Evolutionary conservation across 306 rosid species (phyloP), one percentile per base, ranked within the genome.

Genomic region (Mucuna pruriens): DNA sequence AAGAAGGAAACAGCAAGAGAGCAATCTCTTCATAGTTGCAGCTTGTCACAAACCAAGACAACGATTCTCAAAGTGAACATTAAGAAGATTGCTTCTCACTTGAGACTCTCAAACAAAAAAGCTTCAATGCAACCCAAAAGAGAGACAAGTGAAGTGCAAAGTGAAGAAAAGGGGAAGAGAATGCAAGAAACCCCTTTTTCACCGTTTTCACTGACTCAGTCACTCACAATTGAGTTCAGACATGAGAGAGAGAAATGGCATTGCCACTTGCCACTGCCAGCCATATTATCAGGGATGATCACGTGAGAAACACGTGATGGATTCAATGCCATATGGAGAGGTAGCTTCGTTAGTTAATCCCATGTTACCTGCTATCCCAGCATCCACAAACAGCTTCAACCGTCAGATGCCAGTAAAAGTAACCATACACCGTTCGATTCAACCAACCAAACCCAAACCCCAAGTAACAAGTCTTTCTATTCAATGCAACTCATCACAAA

Each of bases 21-120:
- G 80, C 65, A 60, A 39, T 52, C 49, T 49, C 58, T 79, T 84
- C 93, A 90, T 90, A 34, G 31, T 83, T 74, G 80, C 74, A 85
- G 52, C 85, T 73, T 71, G 71, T 71, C 10, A 58, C 42, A 62
- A 29, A 34, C 39, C 20, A 44, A 68, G 25, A 17, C 79, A 66
- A 22, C 17, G 65, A 82, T 80, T 55, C 57, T 48, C 63, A 77
- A 54, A 80, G 33, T 60, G 42, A 51, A 77, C 72, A 74, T 44
- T 48, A 22, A 80, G 57, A 71, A 73, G 13, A 66, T 62, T 44
- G 67, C 22, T 29, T 44, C 31, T 22, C 29, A 39, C 48, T 73
- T 72, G 22, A 78, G 23, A 66, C 25, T 51, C 76, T 69, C 67
- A 78, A 33, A 78, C 55, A 20, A 33, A n/a, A 31, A 58, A 19